phyloP scores from a whole-genome alignment of 2,329 filamentous ascomycete genomes.

The Colletotrichum phormii region DNA sequence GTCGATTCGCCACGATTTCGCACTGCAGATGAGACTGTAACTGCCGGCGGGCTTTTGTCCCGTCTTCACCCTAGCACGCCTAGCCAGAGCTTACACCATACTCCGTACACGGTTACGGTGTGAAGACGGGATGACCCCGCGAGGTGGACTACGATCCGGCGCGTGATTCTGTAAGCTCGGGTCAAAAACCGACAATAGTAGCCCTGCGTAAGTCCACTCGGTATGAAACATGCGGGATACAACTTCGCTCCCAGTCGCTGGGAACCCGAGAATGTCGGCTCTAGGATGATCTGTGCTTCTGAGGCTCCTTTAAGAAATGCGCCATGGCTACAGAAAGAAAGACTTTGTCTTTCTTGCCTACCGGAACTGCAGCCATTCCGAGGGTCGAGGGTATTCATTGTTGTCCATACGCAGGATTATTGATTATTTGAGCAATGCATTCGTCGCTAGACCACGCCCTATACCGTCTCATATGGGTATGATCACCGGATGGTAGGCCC shows the following conservation, averaged over 20 bases:
- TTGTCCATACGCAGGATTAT: no score
- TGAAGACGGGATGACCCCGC: background rate
- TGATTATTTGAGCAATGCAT: no score
- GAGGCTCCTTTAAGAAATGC: background rate
- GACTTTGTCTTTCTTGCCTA: no score
- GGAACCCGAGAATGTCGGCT: background rate
- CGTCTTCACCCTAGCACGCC: background rate
- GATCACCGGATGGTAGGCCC: conserved; percentile 26
- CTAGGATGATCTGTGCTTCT: background rate
- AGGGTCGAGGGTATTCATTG: background rate
- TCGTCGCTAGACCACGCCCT: background rate
- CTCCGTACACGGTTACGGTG: no score
- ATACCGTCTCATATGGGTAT: conserved; percentile 20
- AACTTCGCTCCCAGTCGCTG: background rate
- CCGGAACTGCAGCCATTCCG: background rate
- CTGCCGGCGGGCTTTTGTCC: background rate
- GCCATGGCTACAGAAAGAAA: no score
- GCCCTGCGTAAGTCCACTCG: background rate
- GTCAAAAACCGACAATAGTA: background rate
- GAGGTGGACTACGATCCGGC: background rate
- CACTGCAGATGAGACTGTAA: conserved; percentile 3
- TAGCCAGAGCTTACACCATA: background rate
- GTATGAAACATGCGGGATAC: background rate
- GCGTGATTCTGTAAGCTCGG: background rate
- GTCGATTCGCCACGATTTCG: conserved; percentile 1